Evolutionary conservation across 2,329 filamentous ascomycete genomes (phyloP), one percentile per base, ranked within the genome.

Genomic region (Trichoderma sp.): DNA sequence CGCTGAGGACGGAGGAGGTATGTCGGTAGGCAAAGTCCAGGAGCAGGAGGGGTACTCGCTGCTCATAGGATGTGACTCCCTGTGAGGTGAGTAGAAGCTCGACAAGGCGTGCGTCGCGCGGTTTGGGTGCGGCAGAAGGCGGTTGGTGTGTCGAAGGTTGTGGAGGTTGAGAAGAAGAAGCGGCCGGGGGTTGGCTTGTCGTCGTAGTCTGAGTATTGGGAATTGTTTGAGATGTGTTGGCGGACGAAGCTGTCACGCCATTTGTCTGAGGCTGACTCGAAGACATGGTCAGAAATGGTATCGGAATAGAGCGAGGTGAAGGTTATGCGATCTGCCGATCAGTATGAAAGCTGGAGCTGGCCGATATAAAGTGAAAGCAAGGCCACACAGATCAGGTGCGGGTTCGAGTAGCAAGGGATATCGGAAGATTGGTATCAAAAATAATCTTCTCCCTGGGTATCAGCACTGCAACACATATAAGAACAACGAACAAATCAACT

Each of bases 11-110:
- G 71, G 88, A 87, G 1, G 89, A 90, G 11, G 91, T 93, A 85
- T 94, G 93, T 47, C 93, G 90, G 86, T 96, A 96, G 63, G 93
- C 92, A 79, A 95, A 95, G 83, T 96, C 93, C 79, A 96, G 90
- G 63, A 96, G 90, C 72, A 95, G 90, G 0, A 95, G 87, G 0
- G 93, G 93, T 1, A 96, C 93, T 77, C 93, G 92, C 80, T 92
- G 89, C 80, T 95, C 93, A 85, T 94, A 96, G 53, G 91, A 87
- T 5, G 91, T 90, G 11, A 95, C 92, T 78, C 93, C 93, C 77
- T 94, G 91, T 8, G 91, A 92, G 23, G 91, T 91, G 63, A 96
- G 89, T 66, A 96, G 88, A 20, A 95, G 88, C 82, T 95, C 93
- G 76, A 96, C 89, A 15, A 94, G 89, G 77, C 93, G 91, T 17